Evolutionary conservation across 805 yeast genomes (phyloP).

Genomic region (Saccharomyces eubayanus): DNA sequence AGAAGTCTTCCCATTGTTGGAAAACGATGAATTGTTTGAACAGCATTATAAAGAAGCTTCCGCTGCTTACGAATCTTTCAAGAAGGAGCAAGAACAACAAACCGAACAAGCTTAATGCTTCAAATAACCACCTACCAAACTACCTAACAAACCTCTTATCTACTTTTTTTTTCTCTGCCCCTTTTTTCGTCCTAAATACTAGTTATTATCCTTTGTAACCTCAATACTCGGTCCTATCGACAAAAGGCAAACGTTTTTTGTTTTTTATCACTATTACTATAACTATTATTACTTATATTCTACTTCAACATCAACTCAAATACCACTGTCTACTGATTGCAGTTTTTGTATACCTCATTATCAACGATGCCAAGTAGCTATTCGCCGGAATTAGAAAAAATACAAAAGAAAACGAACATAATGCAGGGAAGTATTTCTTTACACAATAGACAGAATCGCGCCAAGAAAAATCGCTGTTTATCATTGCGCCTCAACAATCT

Average conservation of each 20-base stretch:
- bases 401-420: not conserved
- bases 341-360: not conserved
- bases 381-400: not conserved
- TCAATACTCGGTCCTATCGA: not conserved
- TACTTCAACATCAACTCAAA: not conserved
- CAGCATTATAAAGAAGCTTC: constrained; percentile 90
- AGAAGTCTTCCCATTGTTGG: constrained; percentile 81
- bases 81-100: constrained; percentile 40
- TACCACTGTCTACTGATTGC: not conserved
- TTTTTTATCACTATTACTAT: not conserved
- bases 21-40: constrained; percentile 82
- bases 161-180: not conserved
- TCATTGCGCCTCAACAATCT: not conserved
- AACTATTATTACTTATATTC: not conserved
- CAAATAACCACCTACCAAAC: not conserved
- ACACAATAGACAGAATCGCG: not conserved
- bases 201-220: not conserved
- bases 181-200: not conserved
- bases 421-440: not conserved
- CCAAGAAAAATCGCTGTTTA: not conserved
- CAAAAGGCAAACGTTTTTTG: not conserved
- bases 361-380: not conserved
- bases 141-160: not conserved
- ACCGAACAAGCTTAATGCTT: constrained; percentile 5
- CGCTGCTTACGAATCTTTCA: constrained; percentile 87